Evolutionary conservation across 208 protist species (phyloP), one percentile per base, ranked within the genome.

Genomic region (Acanthamoeba divionensis): DNA sequence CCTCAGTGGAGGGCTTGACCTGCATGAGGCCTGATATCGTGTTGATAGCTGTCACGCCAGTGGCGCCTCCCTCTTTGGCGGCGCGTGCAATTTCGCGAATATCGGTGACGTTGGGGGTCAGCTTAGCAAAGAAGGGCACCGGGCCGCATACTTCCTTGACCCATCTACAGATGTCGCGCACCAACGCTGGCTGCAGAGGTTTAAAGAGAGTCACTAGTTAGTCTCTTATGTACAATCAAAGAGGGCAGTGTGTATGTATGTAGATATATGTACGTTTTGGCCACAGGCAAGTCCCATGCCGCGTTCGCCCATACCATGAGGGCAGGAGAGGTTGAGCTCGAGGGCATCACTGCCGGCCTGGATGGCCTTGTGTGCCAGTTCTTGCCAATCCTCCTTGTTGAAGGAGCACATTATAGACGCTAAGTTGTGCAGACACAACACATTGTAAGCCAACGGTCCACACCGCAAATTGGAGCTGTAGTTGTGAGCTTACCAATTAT

Each of bases 251-350:
- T 13, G 48, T 15, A n/a, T 21, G 67, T 1, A 21, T 2, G 67
- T 9, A 45, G 8, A 60, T 5, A 52, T 7, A 29, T 2, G 73
- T 60, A 83, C 73, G 52, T 94, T 87, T 82, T 96, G 94, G 33
- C 96, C 96, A 77, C 96, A 97, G 0, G 95, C 96, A 12, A 97
- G 88, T 90, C 96, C 96, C 94, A 97, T 97, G 41, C 95, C 94
- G 29, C 94, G 95, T 83, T 97, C 96, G 77, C 96, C 96, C 94
- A 97, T 97, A 90, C 95, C 95, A 63, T 98, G 96, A 45, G 97
- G 97, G 93, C 97, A 98, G 7, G 95, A 97, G 7, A 98, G 89
- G 91, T 98, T 98, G 10, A 98, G 90, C 91, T 98, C 97, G 0
- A 98, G 71, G 1, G 90, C 91, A 86, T 98, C 96, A 26, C 96